Evolutionary conservation across 2,329 filamentous ascomycete genomes (phyloP).

Genomic region (Grosmannia huntii): DNA sequence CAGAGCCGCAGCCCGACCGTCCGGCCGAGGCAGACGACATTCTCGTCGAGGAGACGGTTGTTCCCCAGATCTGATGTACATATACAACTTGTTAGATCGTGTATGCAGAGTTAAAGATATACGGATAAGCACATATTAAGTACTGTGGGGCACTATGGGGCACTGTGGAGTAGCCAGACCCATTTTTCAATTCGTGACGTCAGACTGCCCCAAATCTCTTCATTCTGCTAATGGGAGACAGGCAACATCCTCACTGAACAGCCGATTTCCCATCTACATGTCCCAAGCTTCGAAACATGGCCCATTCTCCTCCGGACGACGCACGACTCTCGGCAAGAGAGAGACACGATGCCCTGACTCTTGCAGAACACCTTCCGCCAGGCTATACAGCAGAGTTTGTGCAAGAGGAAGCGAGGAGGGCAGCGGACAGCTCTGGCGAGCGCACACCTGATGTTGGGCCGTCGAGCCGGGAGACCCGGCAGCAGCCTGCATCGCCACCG

Average conservation of each 20-base stretch:
- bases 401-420: neutral
- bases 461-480: neutral
- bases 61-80: neutral
- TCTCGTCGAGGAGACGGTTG: neutral
- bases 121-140: too few relatives aligned
- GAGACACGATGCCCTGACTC: conserved; percentile 11
- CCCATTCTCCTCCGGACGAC: conserved; percentile 1
- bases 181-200: neutral
- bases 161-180: too few relatives aligned
- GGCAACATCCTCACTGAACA: neutral
- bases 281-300: too few relatives aligned
- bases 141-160: too few relatives aligned
- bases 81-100: too few relatives aligned
- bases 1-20: neutral
- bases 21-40: neutral
- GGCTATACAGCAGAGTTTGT: conserved; percentile 22
- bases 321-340: conserved; percentile 3
- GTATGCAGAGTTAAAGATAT: neutral
- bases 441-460: neutral
- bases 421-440: neutral
- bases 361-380: conserved; percentile 20
- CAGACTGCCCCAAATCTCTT: neutral
- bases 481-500: neutral
- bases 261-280: neutral
- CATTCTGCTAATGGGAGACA: neutral